phyloP scores from a whole-genome alignment of 208 protist species.

The Leishmania guyanensis region DNA sequence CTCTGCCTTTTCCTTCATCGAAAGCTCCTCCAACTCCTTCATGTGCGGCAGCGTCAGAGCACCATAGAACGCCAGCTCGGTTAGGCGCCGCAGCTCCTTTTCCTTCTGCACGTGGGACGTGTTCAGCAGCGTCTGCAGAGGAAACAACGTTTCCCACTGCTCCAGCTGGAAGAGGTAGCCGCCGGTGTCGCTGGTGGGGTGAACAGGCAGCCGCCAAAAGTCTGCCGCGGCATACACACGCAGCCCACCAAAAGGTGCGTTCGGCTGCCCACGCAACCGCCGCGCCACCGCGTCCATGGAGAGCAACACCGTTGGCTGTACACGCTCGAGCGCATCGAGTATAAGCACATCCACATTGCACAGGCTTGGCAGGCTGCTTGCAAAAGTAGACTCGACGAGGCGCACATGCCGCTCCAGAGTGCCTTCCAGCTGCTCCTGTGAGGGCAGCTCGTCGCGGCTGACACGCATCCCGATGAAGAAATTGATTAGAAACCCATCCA shows the following conservation, averaged over 20 bases:
- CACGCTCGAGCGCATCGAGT: constrained; percentile 73
- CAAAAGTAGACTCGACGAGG: constrained; percentile 76
- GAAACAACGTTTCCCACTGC: constrained; percentile 75
- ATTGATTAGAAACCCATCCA: constrained; percentile 69
- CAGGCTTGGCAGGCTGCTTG: constrained; percentile 65
- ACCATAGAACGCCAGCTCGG: constrained; percentile 66
- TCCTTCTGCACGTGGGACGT: constrained; percentile 51
- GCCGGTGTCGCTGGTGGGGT: constrained; percentile 79
- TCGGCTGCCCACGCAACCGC: constrained; percentile 40
- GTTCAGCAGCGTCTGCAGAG: constrained; percentile 66
- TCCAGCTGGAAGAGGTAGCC: constrained; percentile 84
- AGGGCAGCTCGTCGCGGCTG: constrained; percentile 74
- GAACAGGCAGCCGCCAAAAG: constrained; percentile 84
- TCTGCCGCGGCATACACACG: constrained; percentile 83
- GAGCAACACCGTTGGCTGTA: constrained; percentile 53
- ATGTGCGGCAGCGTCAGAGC: constrained; percentile 65
- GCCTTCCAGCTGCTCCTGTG: constrained; percentile 87
- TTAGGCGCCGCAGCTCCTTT: constrained; percentile 50
- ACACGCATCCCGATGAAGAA: constrained; percentile 85
- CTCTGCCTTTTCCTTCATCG: constrained; percentile 44
- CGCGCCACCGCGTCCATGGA: constrained; percentile 84
- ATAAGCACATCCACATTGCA: constrained; percentile 74
- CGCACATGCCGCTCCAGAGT: constrained; percentile 83
- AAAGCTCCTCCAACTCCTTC: constrained; percentile 60
- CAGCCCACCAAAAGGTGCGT: constrained; percentile 77